Evolutionary conservation across 768 basidiomycete species (phyloP), one percentile per base, ranked within the genome.

Genomic region (Daedalea quercina): DNA sequence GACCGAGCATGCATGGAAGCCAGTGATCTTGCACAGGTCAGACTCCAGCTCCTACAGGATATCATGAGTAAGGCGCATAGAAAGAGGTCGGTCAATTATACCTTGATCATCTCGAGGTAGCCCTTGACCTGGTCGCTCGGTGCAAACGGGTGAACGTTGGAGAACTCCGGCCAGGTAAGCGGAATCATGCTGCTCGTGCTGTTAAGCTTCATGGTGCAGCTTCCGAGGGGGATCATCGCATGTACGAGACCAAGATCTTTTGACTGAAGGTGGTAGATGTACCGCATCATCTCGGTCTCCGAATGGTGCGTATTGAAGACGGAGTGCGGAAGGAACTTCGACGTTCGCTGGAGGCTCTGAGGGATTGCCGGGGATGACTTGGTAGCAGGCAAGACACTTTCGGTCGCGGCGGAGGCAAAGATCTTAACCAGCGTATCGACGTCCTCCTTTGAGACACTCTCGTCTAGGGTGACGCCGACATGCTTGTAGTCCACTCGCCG

Each of bases 131-230:
- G 96, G 54, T 94, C 85, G 47, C 72, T 70, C 2, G 96, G 95
- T 2, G 82, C 90, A 67, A 98, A 98, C 0, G 96, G 96, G 70
- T 99, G 96, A 3, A 98, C 81, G 46, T 76, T 72, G 50, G 86
- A 80, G 67, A 93, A 98, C 68, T 94, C 92, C 9, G 92, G 89
- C 87, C 90, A 94, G 2, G 93, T 95, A 31, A 99, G 73, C 2
- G 95, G 94, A 41, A 92, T 87, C 94, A 98, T 97, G 62, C 94
- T 95, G 43, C 91, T 94, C 2, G 94, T 96, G 65, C 92, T 93
- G 73, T 99, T 99, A 52, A 99, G 79, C 71, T 98, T 96, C 94
- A 95, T 96, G 6, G 94, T 95, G 70, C 94, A 94, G 67, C 91
- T 94, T 53, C 94, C 94, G 2, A 94, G 80, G 12, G 91, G 86